Evolutionary conservation across 176 grass and related monocot species (phyloP).

Genomic region (Canna indica): DNA sequence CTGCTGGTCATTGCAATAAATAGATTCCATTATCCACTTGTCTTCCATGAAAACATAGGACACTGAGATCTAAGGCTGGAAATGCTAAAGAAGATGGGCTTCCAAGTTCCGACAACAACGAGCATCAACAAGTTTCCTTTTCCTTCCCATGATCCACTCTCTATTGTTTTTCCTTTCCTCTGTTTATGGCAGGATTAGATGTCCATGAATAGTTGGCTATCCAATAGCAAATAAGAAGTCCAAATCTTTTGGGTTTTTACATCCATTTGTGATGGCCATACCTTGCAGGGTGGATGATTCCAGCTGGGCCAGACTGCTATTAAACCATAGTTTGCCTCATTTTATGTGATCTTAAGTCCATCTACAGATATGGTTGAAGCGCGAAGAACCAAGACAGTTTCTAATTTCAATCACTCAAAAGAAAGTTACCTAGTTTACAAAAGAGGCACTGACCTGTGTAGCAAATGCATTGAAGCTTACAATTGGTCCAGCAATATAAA

Average conservation of each 20-base stretch:
- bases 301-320: not conserved
- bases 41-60: not conserved
- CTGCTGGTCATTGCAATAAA: not conserved
- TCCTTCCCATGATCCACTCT: too few relatives aligned
- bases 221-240: not conserved
- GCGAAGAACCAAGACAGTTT: not conserved
- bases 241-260: not conserved
- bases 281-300: not conserved
- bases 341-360: not conserved
- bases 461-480: constrained; percentile 91
- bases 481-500: constrained; percentile 92
- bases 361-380: too few relatives aligned
- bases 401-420: not conserved
- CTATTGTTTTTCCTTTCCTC: not conserved
- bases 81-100: too few relatives aligned
- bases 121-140: not conserved
- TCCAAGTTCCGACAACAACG: not conserved
- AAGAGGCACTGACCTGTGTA: constrained; percentile 45
- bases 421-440: constrained; percentile 7
- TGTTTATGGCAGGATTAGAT: not conserved
- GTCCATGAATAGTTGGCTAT: not conserved
- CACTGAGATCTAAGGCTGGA: not conserved
- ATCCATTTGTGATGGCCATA: not conserved
- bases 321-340: not conserved
- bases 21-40: not conserved